Base-by-base conservation (phyloP, 2,329 filamentous ascomycete species). In the Colletotrichum somersetense region DNA sequence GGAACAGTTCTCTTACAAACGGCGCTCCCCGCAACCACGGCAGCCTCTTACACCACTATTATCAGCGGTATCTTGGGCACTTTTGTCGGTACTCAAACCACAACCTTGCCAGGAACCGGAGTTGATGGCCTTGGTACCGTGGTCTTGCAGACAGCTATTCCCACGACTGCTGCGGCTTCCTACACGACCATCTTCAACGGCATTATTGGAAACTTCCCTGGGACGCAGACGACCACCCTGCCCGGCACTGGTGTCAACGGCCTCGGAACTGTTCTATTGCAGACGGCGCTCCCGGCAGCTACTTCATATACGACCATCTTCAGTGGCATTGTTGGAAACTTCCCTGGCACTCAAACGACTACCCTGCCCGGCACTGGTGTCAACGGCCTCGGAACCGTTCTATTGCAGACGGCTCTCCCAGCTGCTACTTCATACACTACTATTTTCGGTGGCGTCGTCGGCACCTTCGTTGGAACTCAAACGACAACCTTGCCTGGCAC, bases 371-470 rank as follows among this genome's bases (percentile, higher is more conserved):
- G 55, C 5, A 58, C 23, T 3, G 64, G 67, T 0, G 2, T 42
- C 42, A 48, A 58, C 6, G 62, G 62, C 1, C 40, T 67, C 18
- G 63, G 53, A 1, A 71, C 67, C 1, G 63, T 71, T 6, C 26
- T 71, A 1, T 18, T 71, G 0, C 67, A 71, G 48, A 71, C 67
- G n/a, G 63, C 67, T 8, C 20, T 71, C 0, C 63, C 67, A 1
- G 44, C 56, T 3, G 53, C 44, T 11, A 40, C 64, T 0, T 71
- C 67, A 1, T 67, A 71, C 38, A 71, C 67, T 0, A 71, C 67
- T 4, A 16, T 67, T 1, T 40, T 62, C 26, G 55, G 56, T 1
- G 67, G 67, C 18, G 44, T 71, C 16, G 46, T 56, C 4, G 67
- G 67, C 11, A 46, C 38, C 18, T 71, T 71, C 5, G n/a, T 16